Conservation (phyloP, 208 protist species). For the Trypanosoma conorhini region DNA sequence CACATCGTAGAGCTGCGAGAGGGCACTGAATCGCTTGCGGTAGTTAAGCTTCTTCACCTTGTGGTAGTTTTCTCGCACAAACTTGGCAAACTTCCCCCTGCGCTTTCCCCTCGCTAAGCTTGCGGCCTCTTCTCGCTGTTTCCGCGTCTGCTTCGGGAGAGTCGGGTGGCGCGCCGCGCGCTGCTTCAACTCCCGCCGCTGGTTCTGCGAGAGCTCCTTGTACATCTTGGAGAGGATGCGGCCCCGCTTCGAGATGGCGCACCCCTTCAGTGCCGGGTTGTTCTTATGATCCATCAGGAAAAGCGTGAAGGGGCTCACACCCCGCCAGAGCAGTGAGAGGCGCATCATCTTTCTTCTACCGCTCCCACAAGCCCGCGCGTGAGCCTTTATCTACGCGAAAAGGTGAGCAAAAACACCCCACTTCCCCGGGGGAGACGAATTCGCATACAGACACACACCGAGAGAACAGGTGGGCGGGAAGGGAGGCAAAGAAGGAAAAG, state of each 20-base stretch:
- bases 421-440: not conserved
- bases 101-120: constrained; percentile 11
- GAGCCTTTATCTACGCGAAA: not conserved
- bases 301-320: constrained; percentile 84
- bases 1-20: constrained; percentile 82
- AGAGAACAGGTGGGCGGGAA: not conserved
- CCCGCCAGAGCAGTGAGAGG: constrained; percentile 43
- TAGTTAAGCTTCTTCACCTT: constrained; percentile 70
- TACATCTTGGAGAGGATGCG: constrained; percentile 84
- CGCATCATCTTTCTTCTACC: constrained; percentile 57
- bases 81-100: constrained; percentile 55
- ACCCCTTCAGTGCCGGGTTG: constrained; percentile 73
- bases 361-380: not conserved
- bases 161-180: constrained; percentile 65
- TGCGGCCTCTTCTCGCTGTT: constrained; percentile 6
- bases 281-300: constrained; percentile 91
- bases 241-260: constrained; percentile 63
- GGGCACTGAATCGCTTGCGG: constrained; percentile 63
- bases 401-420: constrained; percentile 4
- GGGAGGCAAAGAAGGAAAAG: constrained; percentile 4
- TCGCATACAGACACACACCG: not conserved
- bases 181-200: constrained; percentile 55
- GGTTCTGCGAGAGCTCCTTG: constrained; percentile 58
- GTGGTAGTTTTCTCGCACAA: constrained; percentile 78
- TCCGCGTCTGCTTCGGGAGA: constrained; percentile 40